Percentiles rank a stretch among this genome's conserved stretches.
These are phyloP conservation scores for Fusarium armeniacum DNA, from an alignment of 2,329 filamentous ascomycete species.

Conservation along the genomic window DNA sequence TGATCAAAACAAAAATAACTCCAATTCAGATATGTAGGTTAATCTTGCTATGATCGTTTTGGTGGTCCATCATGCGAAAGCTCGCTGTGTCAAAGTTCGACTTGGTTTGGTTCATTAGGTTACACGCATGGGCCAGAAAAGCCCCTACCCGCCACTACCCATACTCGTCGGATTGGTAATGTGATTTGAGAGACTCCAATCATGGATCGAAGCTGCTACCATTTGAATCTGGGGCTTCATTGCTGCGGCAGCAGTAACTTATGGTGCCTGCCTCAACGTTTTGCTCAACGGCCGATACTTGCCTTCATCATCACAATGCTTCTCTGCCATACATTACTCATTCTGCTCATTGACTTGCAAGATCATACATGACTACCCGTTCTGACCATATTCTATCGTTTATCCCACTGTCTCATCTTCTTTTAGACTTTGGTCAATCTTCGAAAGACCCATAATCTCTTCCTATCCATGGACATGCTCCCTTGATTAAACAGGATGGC, in stretches of 20 bases:
- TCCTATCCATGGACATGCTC: not conserved
- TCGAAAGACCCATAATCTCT: not conserved
- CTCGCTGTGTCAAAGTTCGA: constrained; percentile 11
- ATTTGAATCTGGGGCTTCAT: constrained; percentile 14
- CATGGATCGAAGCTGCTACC: constrained; percentile 7
- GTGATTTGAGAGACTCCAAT: constrained; percentile 6
- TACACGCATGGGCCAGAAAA: constrained; percentile 26
- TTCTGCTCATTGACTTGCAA: not conserved
- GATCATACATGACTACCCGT: constrained; percentile 5
- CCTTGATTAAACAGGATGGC: constrained; percentile 19
- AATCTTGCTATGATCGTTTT: constrained; percentile 20
- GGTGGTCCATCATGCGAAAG: constrained; percentile 24
- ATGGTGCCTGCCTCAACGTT: constrained; percentile 22
- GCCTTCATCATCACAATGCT: constrained; percentile 2
- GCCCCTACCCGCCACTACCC: constrained; percentile 4
- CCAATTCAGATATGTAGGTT: constrained; percentile 65
- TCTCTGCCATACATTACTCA: not conserved
- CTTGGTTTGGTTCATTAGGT: constrained; percentile 23
- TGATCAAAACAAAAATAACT: constrained; percentile 73
- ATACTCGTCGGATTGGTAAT: constrained; percentile 7
- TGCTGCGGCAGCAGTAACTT: constrained; percentile 16
- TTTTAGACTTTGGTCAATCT: not conserved
- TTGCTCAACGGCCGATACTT: constrained; percentile 27
- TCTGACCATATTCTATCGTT: constrained; percentile 11
- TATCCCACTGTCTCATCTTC: not conserved